Percentiles rank a stretch among this genome's conserved stretches.
These are phyloP conservation scores for Hymenoscyphus scutula DNA, from an alignment of 2,329 filamentous ascomycete genomes.

Conservation along the genomic window DNA sequence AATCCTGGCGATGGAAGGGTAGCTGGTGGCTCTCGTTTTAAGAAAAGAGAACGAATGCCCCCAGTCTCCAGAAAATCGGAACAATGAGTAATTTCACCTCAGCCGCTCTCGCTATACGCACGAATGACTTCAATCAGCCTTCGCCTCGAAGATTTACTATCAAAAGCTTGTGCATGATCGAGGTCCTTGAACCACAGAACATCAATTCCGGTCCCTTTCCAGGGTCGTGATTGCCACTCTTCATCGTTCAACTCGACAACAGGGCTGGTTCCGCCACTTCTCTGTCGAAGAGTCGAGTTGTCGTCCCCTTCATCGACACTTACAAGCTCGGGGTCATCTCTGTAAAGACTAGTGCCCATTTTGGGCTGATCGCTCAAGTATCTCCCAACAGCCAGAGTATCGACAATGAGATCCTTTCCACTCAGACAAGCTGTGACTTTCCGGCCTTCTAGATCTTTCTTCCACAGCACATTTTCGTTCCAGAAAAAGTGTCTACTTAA, in stretches of 20 bases:
- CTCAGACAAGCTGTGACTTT: constrained; percentile 49
- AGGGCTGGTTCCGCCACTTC: constrained; percentile 26
- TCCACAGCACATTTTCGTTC: constrained; percentile 60
- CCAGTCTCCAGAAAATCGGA: neutral
- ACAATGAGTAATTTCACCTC: neutral
- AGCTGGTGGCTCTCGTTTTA: neutral
- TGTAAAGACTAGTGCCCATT: constrained; percentile 10
- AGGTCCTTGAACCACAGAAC: constrained; percentile 54
- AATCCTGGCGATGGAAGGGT: neutral
- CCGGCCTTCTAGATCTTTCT: constrained; percentile 47
- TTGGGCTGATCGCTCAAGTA: constrained; percentile 43
- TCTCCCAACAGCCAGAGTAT: constrained; percentile 50
- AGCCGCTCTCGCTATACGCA: constrained; percentile 27
- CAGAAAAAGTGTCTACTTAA: constrained; percentile 60
- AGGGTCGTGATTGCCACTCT: constrained; percentile 35
- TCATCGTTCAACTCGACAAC: constrained; percentile 25
- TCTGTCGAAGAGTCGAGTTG: neutral
- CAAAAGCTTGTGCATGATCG: constrained; percentile 57
- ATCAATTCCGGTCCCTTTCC: constrained; percentile 39
- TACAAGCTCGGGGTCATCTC: constrained; percentile 22
- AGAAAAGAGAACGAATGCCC: neutral
- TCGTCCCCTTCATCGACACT: constrained; percentile 21
- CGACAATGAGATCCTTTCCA: constrained; percentile 53
- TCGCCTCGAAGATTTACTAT: constrained; percentile 36
- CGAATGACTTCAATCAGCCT: constrained; percentile 36